Percentiles rank a stretch among this genome's conserved stretches.
phyloP scores from a whole-genome alignment of 331 rosid species.

The Stylosanthes scabra region DNA sequence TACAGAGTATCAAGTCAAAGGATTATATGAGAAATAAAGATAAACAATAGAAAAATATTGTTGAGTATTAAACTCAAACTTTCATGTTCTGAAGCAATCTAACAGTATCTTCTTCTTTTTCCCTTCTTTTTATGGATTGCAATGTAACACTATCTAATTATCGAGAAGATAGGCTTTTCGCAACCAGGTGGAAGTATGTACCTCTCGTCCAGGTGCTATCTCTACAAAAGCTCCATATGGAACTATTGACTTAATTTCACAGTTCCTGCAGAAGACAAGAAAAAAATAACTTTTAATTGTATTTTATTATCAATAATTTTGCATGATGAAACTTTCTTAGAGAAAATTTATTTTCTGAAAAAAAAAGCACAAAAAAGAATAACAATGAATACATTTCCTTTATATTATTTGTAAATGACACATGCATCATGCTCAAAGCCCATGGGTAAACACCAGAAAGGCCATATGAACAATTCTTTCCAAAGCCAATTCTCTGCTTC shows the following conservation, averaged over 20 bases:
- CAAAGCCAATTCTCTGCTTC: constrained; percentile 19
- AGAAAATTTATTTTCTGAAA: constrained; percentile 17
- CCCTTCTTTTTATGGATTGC: too few relatives aligned
- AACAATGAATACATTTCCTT: background rate
- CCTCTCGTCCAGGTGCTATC: constrained; percentile 99
- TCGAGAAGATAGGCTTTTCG: constrained; percentile 31
- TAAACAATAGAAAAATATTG: background rate
- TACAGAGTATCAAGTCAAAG: constrained; percentile 11
- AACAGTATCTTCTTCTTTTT: too few relatives aligned
- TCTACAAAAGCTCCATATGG: constrained; percentile 91
- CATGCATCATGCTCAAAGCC: background rate
- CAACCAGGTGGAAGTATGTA: constrained; percentile 49
- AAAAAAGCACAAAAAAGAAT: background rate
- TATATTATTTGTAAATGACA: background rate
- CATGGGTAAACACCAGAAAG: constrained; percentile 9
- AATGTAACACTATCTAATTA: too few relatives aligned
- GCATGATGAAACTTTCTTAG: background rate
- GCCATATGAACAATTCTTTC: background rate
- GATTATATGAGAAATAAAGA: constrained; percentile 14
- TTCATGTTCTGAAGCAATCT: too few relatives aligned
- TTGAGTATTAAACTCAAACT: too few relatives aligned
- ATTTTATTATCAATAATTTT: constrained; percentile 16
- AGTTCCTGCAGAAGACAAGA: constrained; percentile 62
- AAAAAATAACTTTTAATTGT: constrained; percentile 24
- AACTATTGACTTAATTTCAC: constrained; percentile 85